Conservation (phyloP, 345 rosid genomes). For the Microthlaspi erraticum region DNA sequence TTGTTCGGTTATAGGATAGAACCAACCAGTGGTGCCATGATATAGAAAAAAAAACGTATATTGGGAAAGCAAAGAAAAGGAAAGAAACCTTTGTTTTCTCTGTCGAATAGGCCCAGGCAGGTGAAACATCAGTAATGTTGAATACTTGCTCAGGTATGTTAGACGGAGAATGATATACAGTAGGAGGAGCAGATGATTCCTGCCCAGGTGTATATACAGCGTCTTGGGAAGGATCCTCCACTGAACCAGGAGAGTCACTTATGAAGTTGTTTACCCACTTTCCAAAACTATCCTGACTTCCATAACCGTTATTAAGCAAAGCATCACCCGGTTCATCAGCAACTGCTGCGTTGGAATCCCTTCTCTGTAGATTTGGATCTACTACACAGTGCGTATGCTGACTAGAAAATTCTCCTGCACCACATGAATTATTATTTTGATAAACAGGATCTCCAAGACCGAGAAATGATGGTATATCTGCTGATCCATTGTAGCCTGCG, state of each 20-base stretch:
- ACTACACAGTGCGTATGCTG: slow-evolving; percentile 41
- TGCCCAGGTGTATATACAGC: slow-evolving; percentile 54
- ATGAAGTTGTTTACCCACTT: slow-evolving; percentile 74
- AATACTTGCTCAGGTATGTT: slow-evolving; percentile 62
- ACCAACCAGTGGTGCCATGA: slow-evolving; percentile 8
- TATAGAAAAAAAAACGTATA: background rate
- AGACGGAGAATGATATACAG: slow-evolving; percentile 42
- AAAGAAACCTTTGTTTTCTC: slow-evolving; percentile 81
- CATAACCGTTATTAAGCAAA: slow-evolving; percentile 54
- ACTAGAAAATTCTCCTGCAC: slow-evolving; percentile 44
- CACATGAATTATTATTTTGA: slow-evolving; percentile 42
- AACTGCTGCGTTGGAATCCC: slow-evolving; percentile 43
- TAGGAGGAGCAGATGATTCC: slow-evolving; percentile 51
- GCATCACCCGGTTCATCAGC: slow-evolving; percentile 47
- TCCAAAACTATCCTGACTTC: slow-evolving; percentile 92
- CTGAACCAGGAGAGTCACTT: slow-evolving; percentile 59
- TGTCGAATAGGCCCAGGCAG: slow-evolving; percentile 77
- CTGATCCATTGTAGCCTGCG: slow-evolving; percentile 35
- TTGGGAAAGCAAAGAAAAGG: background rate
- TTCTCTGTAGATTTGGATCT: slow-evolving; percentile 41
- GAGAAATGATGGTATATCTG: slow-evolving; percentile 27
- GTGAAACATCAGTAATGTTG: slow-evolving; percentile 81
- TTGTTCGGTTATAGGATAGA: slow-evolving; percentile 19
- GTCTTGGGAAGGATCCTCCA: slow-evolving; percentile 56
- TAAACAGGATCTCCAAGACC: slow-evolving; percentile 39